Percentiles rank a stretch among this genome's conserved stretches.
Conservation (phyloP, 2,329 filamentous ascomycete species). For the Chaetothyriales sp. region DNA sequence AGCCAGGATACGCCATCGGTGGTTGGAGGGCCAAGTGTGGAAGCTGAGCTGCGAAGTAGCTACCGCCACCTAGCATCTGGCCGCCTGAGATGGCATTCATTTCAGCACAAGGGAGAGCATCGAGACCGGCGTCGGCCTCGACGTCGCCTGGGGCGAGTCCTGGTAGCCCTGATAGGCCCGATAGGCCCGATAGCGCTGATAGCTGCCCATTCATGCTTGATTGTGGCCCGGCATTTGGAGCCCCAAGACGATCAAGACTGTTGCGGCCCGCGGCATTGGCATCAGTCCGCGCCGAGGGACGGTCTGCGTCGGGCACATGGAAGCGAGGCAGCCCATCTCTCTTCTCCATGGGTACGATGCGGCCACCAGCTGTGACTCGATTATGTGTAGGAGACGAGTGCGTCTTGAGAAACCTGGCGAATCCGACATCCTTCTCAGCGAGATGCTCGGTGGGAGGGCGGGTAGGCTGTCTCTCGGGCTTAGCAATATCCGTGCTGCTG, state of each 20-base stretch:
- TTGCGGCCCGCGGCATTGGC: not conserved
- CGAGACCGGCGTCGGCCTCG: not conserved
- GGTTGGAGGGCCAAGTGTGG: not conserved
- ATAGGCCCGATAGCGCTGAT: too few relatives aligned
- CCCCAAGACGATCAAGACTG: not conserved
- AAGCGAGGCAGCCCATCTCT: constrained; percentile 25
- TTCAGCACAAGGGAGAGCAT: not conserved
- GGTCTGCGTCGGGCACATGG: constrained; percentile 13
- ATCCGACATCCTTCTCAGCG: constrained; percentile 29
- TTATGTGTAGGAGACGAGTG: constrained; percentile 37
- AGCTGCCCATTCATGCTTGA: not conserved
- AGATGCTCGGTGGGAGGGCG: constrained; percentile 23
- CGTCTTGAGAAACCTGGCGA: constrained; percentile 33
- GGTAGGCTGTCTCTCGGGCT: constrained; percentile 20
- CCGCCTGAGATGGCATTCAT: not conserved
- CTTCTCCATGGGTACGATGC: constrained; percentile 34
- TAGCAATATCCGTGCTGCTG: not conserved
- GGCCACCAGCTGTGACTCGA: constrained; percentile 36
- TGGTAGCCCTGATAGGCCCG: too few relatives aligned
- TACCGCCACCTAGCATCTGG: not conserved
- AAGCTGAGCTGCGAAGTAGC: not conserved
- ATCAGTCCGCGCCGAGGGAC: not conserved
- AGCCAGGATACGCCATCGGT: not conserved
- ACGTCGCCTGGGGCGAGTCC: not conserved
- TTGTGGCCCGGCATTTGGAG: not conserved